Evolutionary conservation across 2,329 filamentous ascomycete species (phyloP).

Genomic region (Sporothrix inflata): DNA sequence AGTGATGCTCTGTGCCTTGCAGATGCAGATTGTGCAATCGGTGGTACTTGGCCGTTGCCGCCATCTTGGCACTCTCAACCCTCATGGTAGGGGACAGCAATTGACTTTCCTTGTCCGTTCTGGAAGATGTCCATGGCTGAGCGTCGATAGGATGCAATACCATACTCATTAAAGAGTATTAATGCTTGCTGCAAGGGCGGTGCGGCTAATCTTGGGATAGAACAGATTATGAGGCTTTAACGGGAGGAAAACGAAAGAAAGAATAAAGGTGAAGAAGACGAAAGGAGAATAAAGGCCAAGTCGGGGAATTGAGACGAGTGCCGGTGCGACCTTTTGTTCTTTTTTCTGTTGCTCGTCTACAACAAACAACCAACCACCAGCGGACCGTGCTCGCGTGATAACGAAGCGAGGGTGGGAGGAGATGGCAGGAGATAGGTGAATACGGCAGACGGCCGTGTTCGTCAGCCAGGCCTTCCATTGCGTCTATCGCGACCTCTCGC

Average conservation of each 20-base stretch:
- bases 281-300: background rate
- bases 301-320: background rate
- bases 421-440: background rate
- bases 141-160: background rate
- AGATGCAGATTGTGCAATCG: constrained; percentile 15
- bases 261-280: background rate
- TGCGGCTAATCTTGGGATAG: constrained; percentile 13
- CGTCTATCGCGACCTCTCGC: background rate
- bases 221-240: constrained; percentile 1
- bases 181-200: constrained; percentile 3
- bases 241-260: background rate
- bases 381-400: constrained; percentile 9
- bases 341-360: background rate
- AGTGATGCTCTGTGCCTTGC: background rate
- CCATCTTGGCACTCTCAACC: background rate
- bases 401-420: background rate
- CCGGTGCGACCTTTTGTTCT: constrained; percentile 3
- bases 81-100: too few relatives aligned
- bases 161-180: background rate
- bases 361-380: background rate
- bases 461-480: background rate
- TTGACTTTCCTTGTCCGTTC: background rate
- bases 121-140: background rate
- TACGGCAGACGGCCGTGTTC: background rate
- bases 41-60: background rate